A percentile compares a stretch with the other conserved stretches of the same genome.
phyloP scores from a whole-genome alignment of 352 stramenopile species.

The Phytophthora podocarpi region DNA sequence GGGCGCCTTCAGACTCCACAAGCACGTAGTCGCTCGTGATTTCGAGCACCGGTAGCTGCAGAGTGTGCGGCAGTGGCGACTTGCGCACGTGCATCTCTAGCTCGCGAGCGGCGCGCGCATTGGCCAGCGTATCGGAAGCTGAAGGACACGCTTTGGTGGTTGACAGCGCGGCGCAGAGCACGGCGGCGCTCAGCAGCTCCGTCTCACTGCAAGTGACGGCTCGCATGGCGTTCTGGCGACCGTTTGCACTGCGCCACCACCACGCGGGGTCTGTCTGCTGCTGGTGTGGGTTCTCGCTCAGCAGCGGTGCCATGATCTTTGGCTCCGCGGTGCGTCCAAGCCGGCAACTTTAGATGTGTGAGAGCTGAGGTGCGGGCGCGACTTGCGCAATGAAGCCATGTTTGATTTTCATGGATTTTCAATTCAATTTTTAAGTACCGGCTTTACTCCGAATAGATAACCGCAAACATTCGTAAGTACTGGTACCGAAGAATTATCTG shows the following conservation, averaged over 20 bases:
- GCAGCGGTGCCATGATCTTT: conserved; percentile 14
- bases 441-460: too few species aligned
- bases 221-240: neutral
- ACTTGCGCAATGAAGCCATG: conserved; percentile 9
- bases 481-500: too few species aligned
- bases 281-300: conserved; percentile 2
- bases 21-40: conserved; percentile 58
- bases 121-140: conserved; percentile 12
- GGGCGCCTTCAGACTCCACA: conserved; percentile 58
- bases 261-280: conserved; percentile 15
- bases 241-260: conserved; percentile 33
- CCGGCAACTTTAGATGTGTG: neutral
- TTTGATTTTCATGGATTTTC: conserved; percentile 13
- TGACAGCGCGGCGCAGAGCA: conserved; percentile 67
- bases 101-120: conserved; percentile 32
- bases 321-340: neutral
- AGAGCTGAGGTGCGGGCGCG: too few species aligned
- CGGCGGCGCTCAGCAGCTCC: conserved; percentile 69
- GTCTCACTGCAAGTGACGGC: conserved; percentile 51
- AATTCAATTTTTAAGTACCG: too few species aligned
- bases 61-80: conserved; percentile 63
- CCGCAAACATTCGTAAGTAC: too few species aligned
- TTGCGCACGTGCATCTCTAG: conserved; percentile 62
- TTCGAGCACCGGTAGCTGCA: conserved; percentile 57
- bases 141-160: conserved; percentile 29